Evolutionary conservation across 116 monocot genomes (phyloP).

Genomic region (Trichopus zeylanicus): DNA sequence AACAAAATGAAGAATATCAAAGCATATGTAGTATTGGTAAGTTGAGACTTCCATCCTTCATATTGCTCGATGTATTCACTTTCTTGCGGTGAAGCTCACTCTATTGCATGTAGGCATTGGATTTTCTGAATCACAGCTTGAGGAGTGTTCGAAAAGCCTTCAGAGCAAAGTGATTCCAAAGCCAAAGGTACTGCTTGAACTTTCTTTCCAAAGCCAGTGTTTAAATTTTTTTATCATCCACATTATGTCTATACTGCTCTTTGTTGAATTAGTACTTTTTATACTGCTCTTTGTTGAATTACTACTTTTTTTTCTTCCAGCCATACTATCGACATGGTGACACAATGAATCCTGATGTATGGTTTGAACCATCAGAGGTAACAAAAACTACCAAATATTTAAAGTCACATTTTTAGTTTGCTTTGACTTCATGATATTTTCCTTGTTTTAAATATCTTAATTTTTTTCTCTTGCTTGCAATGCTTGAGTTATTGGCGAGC

Average conservation of each 20-base stretch:
- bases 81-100: background rate
- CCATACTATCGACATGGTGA: constrained; percentile 87
- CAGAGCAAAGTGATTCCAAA: constrained; percentile 59
- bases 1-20: constrained; percentile 93
- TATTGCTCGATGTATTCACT: background rate
- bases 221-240: background rate
- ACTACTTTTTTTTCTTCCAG: constrained; percentile 33
- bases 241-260: background rate
- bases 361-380: constrained; percentile 99
- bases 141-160: constrained; percentile 79
- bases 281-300: background rate
- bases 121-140: constrained; percentile 84
- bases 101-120: constrained; percentile 72
- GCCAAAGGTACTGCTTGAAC: constrained; percentile 49
- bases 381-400: background rate
- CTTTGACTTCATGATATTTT: background rate
- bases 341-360: constrained; percentile 86
- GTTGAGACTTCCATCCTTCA: background rate
- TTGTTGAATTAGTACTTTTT: background rate
- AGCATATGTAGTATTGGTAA: constrained; percentile 91
- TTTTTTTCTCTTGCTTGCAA: background rate
- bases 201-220: no score
- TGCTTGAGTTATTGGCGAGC: no score
- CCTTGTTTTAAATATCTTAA: background rate
- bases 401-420: background rate